Evolutionary conservation across 169 alveolate genomes (phyloP).

Genomic region (Cyclospora cayetanensis): DNA sequence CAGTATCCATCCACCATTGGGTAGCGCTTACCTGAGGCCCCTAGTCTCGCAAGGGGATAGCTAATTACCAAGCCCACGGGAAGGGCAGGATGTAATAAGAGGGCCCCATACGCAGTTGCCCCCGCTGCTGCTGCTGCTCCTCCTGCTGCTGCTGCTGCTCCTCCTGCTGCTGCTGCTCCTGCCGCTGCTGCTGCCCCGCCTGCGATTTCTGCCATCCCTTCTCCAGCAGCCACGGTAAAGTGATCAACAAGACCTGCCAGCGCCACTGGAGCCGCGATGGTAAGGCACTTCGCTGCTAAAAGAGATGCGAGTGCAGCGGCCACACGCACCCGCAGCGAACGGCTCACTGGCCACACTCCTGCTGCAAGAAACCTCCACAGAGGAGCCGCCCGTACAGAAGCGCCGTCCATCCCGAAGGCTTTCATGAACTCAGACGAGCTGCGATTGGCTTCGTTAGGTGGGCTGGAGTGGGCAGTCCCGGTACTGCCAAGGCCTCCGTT

Average conservation of each 20-base stretch:
- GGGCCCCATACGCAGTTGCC: neutral
- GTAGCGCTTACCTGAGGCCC: slow-evolving; percentile 56
- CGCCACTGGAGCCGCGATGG: slow-evolving; percentile 79
- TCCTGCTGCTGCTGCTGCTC: neutral
- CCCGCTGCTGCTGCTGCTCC: neutral
- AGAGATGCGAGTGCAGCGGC: slow-evolving; percentile 38
- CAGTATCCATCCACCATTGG: neutral
- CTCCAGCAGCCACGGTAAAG: slow-evolving; percentile 57
- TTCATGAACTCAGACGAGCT: neutral
- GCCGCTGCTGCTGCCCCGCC: slow-evolving; percentile 5
- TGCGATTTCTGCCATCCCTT: neutral
- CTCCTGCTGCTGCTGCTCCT: slow-evolving; percentile 33
- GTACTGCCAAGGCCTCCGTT: neutral
- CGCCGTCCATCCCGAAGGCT: neutral
- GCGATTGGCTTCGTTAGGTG: neutral
- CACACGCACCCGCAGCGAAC: slow-evolving; percentile 30
- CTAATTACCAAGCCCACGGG: slow-evolving; percentile 41
- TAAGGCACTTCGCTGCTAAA: slow-evolving; percentile 74
- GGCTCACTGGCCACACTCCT: slow-evolving; percentile 68
- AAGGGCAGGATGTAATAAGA: slow-evolving; percentile 13
- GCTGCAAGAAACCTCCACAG: slow-evolving; percentile 47
- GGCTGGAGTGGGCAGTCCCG: neutral
- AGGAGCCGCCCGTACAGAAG: neutral
- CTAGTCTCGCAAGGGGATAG: slow-evolving; percentile 61
- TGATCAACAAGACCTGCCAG: slow-evolving; percentile 74